Conservation (phyloP, 2,329 filamentous ascomycete species). For the Apiospora phragmitis region DNA sequence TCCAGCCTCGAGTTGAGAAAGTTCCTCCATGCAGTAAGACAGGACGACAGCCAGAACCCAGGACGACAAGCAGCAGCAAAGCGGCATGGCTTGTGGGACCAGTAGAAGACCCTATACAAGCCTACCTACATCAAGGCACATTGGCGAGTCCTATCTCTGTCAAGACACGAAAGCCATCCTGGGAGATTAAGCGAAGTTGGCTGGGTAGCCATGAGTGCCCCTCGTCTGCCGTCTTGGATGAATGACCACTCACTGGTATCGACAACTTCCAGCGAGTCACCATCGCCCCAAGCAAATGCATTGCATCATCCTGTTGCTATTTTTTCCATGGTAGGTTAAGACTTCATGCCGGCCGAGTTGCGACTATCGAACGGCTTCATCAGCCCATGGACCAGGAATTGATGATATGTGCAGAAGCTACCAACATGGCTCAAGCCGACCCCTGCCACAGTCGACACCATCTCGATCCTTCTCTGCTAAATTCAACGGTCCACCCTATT, state of each 20-base stretch:
- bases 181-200: neutral
- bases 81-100: neutral
- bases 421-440: neutral
- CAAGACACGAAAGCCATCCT: neutral
- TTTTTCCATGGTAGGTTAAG: neutral
- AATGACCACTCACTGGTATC: neutral
- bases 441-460: neutral
- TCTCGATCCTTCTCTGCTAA: neutral
- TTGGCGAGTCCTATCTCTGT: neutral
- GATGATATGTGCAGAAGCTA: neutral
- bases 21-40: neutral
- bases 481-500: neutral
- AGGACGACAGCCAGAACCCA: neutral
- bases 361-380: neutral
- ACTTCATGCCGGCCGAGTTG: neutral
- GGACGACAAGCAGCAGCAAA: neutral
- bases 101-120: neutral
- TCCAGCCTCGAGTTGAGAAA: neutral
- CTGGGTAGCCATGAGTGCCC: slow-evolving; percentile 1
- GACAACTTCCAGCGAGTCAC: neutral
- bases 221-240: neutral
- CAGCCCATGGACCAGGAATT: neutral
- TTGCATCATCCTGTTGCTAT: neutral
- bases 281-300: neutral
- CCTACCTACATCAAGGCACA: neutral